Conservation (phyloP, 1,284 basidiomycete genomes). For the Sporisorium reilianum region DNA sequence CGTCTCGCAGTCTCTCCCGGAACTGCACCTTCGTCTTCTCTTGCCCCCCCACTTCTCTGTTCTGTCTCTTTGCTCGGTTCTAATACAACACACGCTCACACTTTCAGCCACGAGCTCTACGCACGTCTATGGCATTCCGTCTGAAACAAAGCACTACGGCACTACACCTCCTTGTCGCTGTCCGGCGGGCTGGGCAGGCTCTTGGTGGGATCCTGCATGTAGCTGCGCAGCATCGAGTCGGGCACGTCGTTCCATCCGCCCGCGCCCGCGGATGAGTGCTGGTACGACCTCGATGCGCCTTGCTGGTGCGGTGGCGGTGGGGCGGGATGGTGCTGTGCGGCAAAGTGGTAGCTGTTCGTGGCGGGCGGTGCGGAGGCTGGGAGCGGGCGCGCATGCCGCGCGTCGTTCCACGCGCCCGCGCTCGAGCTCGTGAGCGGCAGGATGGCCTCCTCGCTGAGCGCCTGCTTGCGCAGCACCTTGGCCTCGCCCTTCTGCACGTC, state of each 20-base stretch:
- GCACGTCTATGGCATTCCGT: not conserved
- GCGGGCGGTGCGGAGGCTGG: not conserved
- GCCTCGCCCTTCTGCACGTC: constrained; percentile 34
- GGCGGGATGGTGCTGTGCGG: not conserved
- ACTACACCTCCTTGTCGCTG: constrained; percentile 38
- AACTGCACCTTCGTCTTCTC: constrained; percentile 1
- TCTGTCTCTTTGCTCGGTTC: not conserved
- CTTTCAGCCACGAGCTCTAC: not conserved
- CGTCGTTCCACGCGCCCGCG: not conserved
- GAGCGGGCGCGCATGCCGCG: not conserved
- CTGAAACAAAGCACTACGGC: not conserved
- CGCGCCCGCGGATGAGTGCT: constrained; percentile 1
- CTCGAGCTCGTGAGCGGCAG: constrained; percentile 10
- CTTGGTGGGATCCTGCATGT: constrained; percentile 45
- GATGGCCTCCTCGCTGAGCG: not conserved
- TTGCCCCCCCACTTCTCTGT: not conserved
- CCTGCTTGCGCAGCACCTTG: constrained; percentile 22
- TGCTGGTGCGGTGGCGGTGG: not conserved
- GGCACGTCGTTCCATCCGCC: constrained; percentile 45
- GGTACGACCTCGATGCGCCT: not conserved
- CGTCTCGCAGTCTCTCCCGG: not conserved
- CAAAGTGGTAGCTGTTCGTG: constrained; percentile 2
- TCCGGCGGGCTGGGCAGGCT: constrained; percentile 43
- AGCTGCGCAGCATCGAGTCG: constrained; percentile 22
- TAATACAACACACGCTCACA: not conserved